Evolutionary conservation across 2,329 filamentous ascomycete genomes (phyloP), one percentile per base, ranked within the genome.

Genomic region (Beauveria bassiana): DNA sequence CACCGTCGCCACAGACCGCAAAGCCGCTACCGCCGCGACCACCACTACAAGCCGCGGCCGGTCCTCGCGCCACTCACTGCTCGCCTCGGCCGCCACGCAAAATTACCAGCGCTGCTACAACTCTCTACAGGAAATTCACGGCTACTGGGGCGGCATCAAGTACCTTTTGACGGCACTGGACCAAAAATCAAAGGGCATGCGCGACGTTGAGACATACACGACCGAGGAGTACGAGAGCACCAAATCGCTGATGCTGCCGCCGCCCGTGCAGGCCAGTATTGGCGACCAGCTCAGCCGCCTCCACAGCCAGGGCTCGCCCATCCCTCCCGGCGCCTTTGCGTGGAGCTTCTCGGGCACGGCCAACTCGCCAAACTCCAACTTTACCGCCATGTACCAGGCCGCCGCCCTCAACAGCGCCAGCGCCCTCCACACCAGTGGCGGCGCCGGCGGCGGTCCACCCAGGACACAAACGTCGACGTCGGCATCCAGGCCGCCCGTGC

Each of bases 101-200:
- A 93, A 96, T 67, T 96, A 96, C 67, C 90, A 93, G 70, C 81
- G 87, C 9, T 96, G 91, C 70, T 93, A 95, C 71, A 90, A 91
- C 69, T 90, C 90, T 0, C 74, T 96, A 12, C 86, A 93, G 66
- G 86, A 90, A 51, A 78, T 96, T n/a, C 86, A 95, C 66, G 81
- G 82, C 0, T 95, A 95, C 70, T 96, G 91, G 91, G 89, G 89
- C 42, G 91, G 91, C 8, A 88, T 91, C 28, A 88, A 90, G 62
- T 96, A 96, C 70, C 96, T 96, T 45, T 76, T 96, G 43, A 93
- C 90, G 0, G 90, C 91, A 0, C 77, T 96, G 12, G 90, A 96
- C 67, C 91, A 96, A 67, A 95, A 95, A 71, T 86, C 90, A 16
- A 91, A 93, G 71, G 91, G 91, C 1, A 90, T 93, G 43, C 90